These are phyloP conservation scores for Blepharisma undulans DNA, from an alignment of 169 alveolate species.

Conservation along the genomic window DNA sequence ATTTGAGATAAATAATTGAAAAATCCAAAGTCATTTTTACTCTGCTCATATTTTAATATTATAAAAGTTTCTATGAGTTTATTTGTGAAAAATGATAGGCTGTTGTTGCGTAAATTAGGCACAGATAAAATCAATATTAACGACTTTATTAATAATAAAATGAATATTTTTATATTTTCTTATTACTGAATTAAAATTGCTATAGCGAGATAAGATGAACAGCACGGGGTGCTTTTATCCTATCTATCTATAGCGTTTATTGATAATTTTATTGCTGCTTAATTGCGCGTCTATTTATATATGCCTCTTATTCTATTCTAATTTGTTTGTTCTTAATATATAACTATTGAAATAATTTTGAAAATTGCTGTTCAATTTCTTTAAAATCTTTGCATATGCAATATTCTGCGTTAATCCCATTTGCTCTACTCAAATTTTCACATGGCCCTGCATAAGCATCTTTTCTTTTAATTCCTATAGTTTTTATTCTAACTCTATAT, in stretches of 20 bases:
- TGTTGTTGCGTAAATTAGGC: too few relatives aligned
- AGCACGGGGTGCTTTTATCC: too few relatives aligned
- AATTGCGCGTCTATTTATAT: too few relatives aligned
- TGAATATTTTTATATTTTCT: too few relatives aligned
- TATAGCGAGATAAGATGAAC: too few relatives aligned
- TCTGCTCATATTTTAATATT: not conserved
- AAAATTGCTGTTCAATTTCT: not conserved
- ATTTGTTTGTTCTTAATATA: not conserved
- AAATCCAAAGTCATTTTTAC: not conserved
- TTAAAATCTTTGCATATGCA: slow-evolving; percentile 14
- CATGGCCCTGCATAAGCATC: slow-evolving; percentile 35
- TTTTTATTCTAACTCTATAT: not conserved
- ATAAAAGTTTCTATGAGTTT: not conserved
- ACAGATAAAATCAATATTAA: too few relatives aligned
- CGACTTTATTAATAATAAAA: too few relatives aligned
- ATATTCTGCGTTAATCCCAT: not conserved
- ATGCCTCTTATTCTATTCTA: not conserved
- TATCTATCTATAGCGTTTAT: too few relatives aligned
- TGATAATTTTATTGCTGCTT: too few relatives aligned
- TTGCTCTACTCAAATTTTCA: slow-evolving; percentile 11
- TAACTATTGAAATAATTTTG: not conserved
- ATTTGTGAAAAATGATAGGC: not conserved
- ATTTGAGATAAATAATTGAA: too few relatives aligned
- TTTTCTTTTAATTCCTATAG: slow-evolving; percentile 26
- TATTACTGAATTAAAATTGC: too few relatives aligned